These are phyloP conservation scores for Prunus armeniaca DNA, from an alignment of 306 rosid species.

Conservation along the genomic window DNA sequence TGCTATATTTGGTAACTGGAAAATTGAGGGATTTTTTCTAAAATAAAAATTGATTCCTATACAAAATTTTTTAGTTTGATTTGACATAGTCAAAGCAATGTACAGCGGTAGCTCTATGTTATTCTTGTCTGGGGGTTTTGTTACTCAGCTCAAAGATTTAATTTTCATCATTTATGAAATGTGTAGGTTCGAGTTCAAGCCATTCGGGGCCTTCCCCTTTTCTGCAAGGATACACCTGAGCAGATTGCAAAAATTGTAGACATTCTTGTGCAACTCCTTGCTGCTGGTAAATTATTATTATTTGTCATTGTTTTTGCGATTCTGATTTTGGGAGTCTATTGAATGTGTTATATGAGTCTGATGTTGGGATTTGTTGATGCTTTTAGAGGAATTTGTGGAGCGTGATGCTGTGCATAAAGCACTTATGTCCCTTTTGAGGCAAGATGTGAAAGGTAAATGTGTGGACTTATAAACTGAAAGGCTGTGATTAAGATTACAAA, in stretches of 20 bases:
- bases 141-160: background rate
- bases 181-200: conserved; percentile 96
- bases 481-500: background rate
- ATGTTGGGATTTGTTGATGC: conserved; percentile 23
- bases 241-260: conserved; percentile 84
- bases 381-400: conserved; percentile 92
- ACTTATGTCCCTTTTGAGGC: conserved; percentile 91
- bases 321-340: background rate
- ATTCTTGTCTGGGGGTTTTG: background rate
- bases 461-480: background rate
- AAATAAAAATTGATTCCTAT: background rate
- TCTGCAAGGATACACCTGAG: conserved; percentile 96
- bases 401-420: conserved; percentile 98
- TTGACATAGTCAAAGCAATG: background rate
- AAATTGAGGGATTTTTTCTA: background rate
- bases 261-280: conserved; percentile 88
- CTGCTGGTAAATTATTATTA: conserved; percentile 49
- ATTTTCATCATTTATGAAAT: conserved; percentile 13
- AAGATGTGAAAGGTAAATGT: conserved; percentile 86
- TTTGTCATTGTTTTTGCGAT: conserved; percentile 2
- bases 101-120: background rate
- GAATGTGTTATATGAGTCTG: conserved; percentile 29
- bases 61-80: background rate
- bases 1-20: conserved; percentile 2
- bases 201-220: conserved; percentile 93